Evolutionary conservation across 257 asterid genomes (phyloP).

Genomic region (Gentiana macrophylla): DNA sequence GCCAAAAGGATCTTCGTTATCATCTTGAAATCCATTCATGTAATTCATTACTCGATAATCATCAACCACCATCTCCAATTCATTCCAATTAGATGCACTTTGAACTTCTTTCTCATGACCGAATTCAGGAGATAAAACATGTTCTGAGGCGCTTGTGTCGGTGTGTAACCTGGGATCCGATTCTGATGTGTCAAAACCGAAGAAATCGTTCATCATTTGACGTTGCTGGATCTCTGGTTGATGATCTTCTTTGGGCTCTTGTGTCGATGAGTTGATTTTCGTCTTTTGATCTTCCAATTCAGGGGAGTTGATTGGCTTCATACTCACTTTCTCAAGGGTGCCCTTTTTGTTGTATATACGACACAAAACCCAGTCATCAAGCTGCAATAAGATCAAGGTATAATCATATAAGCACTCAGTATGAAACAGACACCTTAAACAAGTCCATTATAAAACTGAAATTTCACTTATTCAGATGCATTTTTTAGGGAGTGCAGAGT

Average conservation of each 20-base stretch:
- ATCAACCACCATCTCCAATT: constrained; percentile 26
- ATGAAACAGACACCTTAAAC: not conserved
- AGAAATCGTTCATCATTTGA: constrained; percentile 17
- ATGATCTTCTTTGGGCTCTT: constrained; percentile 6
- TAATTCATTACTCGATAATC: constrained; percentile 22
- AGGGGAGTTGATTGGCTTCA: constrained; percentile 13
- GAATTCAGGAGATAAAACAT: constrained; percentile 32
- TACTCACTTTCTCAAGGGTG: constrained; percentile 33
- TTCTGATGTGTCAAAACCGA: constrained; percentile 28
- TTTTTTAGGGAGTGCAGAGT: too few species aligned
- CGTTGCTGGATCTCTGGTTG: constrained; percentile 13
- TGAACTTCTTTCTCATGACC: constrained; percentile 36
- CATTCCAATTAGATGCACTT: constrained; percentile 38
- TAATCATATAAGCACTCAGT: not conserved
- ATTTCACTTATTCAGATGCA: too few species aligned
- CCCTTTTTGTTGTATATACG: constrained; percentile 74
- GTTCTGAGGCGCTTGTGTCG: constrained; percentile 44
- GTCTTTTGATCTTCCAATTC: constrained; percentile 37
- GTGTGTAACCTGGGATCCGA: constrained; percentile 35
- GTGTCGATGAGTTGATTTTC: constrained; percentile 3
- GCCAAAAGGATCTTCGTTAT: constrained; percentile 20
- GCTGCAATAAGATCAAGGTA: constrained; percentile 22
- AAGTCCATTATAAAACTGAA: too few species aligned
- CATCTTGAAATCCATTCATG: constrained; percentile 42
- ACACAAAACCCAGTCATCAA: constrained; percentile 68